A percentile compares a stretch with the other conserved stretches of the same genome.
phyloP scores from a whole-genome alignment of 2,329 filamentous ascomycete species.

The Fusarium drepaniforme region DNA sequence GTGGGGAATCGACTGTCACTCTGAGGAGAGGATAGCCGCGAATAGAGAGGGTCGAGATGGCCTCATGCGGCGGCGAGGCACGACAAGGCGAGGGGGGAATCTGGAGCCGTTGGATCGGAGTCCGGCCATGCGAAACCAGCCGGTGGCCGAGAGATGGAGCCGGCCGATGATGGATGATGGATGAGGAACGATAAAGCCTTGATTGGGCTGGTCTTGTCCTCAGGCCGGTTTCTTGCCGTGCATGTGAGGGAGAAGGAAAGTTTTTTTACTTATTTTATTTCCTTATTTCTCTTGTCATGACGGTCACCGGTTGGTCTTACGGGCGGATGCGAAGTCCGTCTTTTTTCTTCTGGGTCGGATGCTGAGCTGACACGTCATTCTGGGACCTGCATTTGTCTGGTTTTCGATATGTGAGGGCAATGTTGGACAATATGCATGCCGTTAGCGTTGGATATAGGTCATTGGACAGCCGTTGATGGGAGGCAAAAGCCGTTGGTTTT shows the following conservation, averaged over 20 bases:
- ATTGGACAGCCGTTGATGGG: neutral
- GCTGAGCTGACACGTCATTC: slow-evolving; percentile 36
- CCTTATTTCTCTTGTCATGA: neutral
- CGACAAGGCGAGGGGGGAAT: slow-evolving; percentile 17
- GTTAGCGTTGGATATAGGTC: neutral
- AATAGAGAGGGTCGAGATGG: slow-evolving; percentile 20
- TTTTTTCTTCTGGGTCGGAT: neutral
- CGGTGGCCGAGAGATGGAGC: neutral
- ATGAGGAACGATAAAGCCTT: neutral
- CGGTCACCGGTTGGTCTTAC: slow-evolving; percentile 6
- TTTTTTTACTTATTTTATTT: slow-evolving; percentile 8
- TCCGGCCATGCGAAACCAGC: slow-evolving; percentile 12
- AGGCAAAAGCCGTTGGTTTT: slow-evolving; percentile 3
- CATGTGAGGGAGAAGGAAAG: slow-evolving; percentile 30
- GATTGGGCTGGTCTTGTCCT: neutral
- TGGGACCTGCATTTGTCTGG: slow-evolving; percentile 9
- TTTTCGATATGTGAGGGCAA: slow-evolving; percentile 1
- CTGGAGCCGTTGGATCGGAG: slow-evolving; percentile 26
- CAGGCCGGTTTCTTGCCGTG: slow-evolving; percentile 13
- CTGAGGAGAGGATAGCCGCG: neutral
- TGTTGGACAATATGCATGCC: slow-evolving; percentile 1
- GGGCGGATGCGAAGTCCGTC: neutral
- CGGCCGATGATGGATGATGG: neutral
- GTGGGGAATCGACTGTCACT: slow-evolving; percentile 41
- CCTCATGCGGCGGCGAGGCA: slow-evolving; percentile 32